A percentile compares a stretch with the other conserved stretches of the same genome.
phyloP scores from a whole-genome alignment of 139 green algal species.

The Monoraphidium neglectum region DNA sequence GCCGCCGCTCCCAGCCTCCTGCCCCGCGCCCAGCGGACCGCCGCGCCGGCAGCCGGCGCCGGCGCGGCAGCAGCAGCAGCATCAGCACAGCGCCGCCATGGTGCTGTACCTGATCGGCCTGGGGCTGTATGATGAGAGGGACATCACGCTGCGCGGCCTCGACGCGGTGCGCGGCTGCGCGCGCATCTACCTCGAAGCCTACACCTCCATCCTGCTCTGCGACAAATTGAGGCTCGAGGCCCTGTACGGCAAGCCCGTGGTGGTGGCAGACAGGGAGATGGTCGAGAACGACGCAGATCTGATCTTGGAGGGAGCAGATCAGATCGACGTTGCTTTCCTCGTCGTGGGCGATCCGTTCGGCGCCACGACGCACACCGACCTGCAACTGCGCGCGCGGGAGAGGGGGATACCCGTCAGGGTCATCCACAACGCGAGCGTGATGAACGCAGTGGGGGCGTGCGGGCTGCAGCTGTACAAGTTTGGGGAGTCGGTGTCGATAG shows the following conservation, averaged over 20 bases:
- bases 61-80: too few species aligned
- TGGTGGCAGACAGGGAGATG: slow-evolving; percentile 77
- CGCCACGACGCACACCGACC: slow-evolving; percentile 62
- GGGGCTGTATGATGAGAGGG: slow-evolving; percentile 91
- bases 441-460: slow-evolving; percentile 94
- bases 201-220: slow-evolving; percentile 97
- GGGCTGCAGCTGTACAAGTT: slow-evolving; percentile 97
- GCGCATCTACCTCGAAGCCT: slow-evolving; percentile 93
- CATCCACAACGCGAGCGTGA: slow-evolving; percentile 97
- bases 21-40: too few species aligned
- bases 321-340: slow-evolving; percentile 93
- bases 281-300: slow-evolving; percentile 64
- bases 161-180: slow-evolving; percentile 75
- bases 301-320: slow-evolving; percentile 82
- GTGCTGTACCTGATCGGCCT: slow-evolving; percentile 96
- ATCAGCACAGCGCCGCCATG: slow-evolving; percentile 57
- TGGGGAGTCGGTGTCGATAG: slow-evolving; percentile 93
- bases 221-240: slow-evolving; percentile 83
- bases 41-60: too few species aligned
- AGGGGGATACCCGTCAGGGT: slow-evolving; percentile 77
- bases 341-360: slow-evolving; percentile 98
- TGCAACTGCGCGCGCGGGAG: slow-evolving; percentile 84
- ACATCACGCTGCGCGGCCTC: slow-evolving; percentile 94
- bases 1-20: too few species aligned
- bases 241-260: slow-evolving; percentile 91